Percentiles rank a stretch among this genome's conserved stretches.
phyloP scores from a whole-genome alignment of 345 rosid genomes.

The Acer yangbiense region DNA sequence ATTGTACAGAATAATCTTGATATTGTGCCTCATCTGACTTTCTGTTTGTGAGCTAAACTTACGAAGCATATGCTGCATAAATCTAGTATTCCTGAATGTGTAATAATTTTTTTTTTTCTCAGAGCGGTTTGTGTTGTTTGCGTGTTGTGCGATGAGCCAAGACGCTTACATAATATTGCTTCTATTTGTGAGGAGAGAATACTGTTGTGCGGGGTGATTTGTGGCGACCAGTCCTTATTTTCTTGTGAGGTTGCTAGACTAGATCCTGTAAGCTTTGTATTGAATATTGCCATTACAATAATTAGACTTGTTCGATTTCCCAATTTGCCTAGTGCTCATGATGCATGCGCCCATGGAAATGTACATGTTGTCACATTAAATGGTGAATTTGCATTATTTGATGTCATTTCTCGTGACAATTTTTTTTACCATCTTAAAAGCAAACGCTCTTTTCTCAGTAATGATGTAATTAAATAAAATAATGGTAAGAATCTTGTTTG shows the following conservation, averaged over 20 bases:
- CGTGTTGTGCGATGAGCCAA: background rate
- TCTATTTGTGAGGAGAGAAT: background rate
- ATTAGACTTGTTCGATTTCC: background rate
- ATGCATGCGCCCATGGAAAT: background rate
- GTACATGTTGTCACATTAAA: background rate
- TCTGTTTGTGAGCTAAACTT: background rate
- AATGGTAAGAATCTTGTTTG: background rate
- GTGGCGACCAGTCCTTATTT: background rate
- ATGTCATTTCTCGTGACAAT: background rate
- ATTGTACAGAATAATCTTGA: constrained; percentile 13
- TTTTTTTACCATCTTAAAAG: no score
- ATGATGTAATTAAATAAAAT: background rate
- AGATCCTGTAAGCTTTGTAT: background rate
- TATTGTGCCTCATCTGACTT: background rate
- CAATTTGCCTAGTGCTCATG: background rate
- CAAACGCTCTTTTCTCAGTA: background rate
- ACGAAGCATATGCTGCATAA: background rate
- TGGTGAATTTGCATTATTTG: background rate
- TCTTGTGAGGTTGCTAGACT: background rate
- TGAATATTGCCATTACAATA: background rate
- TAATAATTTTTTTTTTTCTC: background rate
- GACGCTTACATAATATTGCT: background rate
- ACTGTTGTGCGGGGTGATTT: background rate
- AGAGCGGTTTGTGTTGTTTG: background rate
- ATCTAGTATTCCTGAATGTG: background rate